A percentile compares a stretch with the other conserved stretches of the same genome.
Conservation (phyloP, 805 yeast genomes). For the Cyberlindnera bimundalis region DNA sequence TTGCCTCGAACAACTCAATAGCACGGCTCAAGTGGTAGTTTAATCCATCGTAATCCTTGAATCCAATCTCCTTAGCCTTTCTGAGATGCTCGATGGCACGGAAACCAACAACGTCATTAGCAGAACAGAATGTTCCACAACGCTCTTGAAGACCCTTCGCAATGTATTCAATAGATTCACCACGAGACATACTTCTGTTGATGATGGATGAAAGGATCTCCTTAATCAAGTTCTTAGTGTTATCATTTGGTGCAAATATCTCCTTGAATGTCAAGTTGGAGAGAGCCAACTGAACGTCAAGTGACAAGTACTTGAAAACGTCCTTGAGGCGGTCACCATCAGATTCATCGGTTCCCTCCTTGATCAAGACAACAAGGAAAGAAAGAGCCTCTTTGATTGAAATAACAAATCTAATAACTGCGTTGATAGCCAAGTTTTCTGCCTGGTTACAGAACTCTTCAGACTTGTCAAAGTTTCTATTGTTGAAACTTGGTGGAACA, state of each 20-base stretch:
- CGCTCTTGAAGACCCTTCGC: constrained; percentile 86
- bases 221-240: constrained; percentile 56
- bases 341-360: constrained; percentile 50
- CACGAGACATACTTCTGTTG: constrained; percentile 81
- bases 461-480: constrained; percentile 31
- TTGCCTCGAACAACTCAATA: constrained; percentile 69
- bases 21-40: constrained; percentile 69
- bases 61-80: constrained; percentile 74
- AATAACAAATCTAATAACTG: constrained; percentile 68
- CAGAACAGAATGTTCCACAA: constrained; percentile 92
- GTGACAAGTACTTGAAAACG: constrained; percentile 63
- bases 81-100: constrained; percentile 91
- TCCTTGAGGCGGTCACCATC: constrained; percentile 41
- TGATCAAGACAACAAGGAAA: constrained; percentile 75
- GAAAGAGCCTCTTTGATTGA: constrained; percentile 88
- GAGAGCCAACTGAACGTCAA: constrained; percentile 66
- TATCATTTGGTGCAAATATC: constrained; percentile 67
- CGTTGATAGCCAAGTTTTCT: constrained; percentile 82
- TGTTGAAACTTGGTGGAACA: constrained; percentile 50
- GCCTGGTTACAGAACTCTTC: constrained; percentile 79
- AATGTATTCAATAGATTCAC: constrained; percentile 89
- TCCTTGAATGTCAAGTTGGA: constrained; percentile 67
- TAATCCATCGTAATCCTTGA: constrained; percentile 66
- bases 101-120: constrained; percentile 89
- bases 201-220: constrained; percentile 87